Evolutionary conservation across 75 land plant species (phyloP).

Genomic region (Cunninghamia lanceolata): DNA sequence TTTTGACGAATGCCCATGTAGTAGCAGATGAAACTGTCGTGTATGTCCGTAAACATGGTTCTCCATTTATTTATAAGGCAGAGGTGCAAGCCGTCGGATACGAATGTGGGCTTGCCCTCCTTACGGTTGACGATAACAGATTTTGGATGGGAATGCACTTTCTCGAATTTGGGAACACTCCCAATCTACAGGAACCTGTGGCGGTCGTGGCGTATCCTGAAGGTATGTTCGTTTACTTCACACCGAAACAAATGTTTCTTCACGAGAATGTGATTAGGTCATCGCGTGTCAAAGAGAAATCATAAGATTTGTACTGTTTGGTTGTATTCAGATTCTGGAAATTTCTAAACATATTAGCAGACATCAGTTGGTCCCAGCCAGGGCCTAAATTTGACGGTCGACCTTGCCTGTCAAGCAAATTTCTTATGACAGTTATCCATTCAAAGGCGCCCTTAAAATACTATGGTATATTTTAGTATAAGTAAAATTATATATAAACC

Average conservation of each 20-base stretch:
- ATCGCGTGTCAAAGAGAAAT: background rate
- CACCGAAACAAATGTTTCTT: background rate
- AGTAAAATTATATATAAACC: too few relatives aligned
- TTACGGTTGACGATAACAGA: conserved; percentile 65
- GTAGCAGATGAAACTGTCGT: conserved; percentile 92
- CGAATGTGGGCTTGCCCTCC: conserved; percentile 90
- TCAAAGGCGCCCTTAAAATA: too few relatives aligned
- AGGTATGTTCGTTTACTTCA: conserved; percentile 39
- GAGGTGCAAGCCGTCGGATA: conserved; percentile 85
- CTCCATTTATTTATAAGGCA: conserved; percentile 81
- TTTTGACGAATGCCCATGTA: conserved; percentile 94
- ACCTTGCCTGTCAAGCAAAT: too few relatives aligned
- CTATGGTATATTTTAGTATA: too few relatives aligned
- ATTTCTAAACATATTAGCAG: background rate
- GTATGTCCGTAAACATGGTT: conserved; percentile 88
- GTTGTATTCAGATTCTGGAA: background rate
- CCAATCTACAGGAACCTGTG: conserved; percentile 86
- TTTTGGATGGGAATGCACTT: conserved; percentile 84
- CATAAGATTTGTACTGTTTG: background rate
- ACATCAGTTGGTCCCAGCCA: background rate
- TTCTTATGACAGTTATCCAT: too few relatives aligned
- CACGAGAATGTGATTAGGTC: background rate
- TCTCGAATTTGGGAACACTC: conserved; percentile 81
- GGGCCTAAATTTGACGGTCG: too few relatives aligned
- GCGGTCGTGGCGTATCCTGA: conserved; percentile 98